phyloP scores from a whole-genome alignment of 2,329 filamentous ascomycete genomes.

The Grosmannia clavigera region DNA sequence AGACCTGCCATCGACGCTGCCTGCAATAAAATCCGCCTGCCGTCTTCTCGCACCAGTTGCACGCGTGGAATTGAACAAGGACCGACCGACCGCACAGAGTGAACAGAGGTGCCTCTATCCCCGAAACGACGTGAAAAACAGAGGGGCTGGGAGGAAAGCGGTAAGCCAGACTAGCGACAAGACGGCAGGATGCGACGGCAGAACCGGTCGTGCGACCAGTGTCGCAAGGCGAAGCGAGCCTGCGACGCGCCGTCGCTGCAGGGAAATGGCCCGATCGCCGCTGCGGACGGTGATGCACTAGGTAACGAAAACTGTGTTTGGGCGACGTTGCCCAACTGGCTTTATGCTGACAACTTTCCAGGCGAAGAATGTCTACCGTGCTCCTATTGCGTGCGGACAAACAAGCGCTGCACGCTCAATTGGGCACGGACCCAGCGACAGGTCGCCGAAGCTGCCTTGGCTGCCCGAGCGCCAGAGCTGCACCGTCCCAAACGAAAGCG shows the following conservation, averaged over 20 bases:
- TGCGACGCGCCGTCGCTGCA: constrained; percentile 13
- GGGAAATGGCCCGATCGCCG: background rate
- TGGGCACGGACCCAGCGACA: constrained; percentile 15
- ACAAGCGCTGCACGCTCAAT: constrained; percentile 15
- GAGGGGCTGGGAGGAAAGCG: too few species aligned
- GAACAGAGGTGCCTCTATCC: too few species aligned
- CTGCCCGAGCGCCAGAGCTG: constrained; percentile 2
- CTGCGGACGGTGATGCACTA: background rate
- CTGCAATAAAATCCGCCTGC: too few species aligned
- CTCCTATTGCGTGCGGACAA: constrained; percentile 15
- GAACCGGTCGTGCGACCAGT: constrained; percentile 14
- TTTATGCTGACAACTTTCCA: background rate
- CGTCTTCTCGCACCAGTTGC: too few species aligned
- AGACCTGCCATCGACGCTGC: background rate
- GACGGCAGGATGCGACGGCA: constrained; percentile 9
- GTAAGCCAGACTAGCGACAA: too few species aligned
- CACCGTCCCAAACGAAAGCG: constrained; percentile 8
- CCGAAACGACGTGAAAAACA: too few species aligned
- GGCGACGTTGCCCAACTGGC: too few species aligned
- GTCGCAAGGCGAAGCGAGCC: constrained; percentile 13
- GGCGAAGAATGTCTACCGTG: constrained; percentile 6
- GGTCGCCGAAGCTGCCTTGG: background rate
- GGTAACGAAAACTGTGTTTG: background rate
- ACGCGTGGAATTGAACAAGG: too few species aligned
- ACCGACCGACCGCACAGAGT: too few species aligned